Conservation (phyloP, 176 grass and related monocot species). For the Alloteropsis semialata region DNA sequence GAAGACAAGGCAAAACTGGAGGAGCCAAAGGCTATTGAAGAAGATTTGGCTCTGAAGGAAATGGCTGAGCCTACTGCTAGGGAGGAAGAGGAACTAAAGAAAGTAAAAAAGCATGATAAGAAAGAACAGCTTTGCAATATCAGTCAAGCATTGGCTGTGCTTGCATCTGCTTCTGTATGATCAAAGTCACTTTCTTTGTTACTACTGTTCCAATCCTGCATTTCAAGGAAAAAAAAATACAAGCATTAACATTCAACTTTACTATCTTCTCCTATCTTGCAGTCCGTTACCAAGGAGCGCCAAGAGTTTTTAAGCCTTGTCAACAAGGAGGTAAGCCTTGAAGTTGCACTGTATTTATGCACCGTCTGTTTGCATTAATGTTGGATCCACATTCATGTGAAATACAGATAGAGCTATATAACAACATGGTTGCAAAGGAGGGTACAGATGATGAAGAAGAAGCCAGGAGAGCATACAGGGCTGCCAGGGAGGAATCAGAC, state of each 20-base stretch:
- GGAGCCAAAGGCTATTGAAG: conserved; percentile 42
- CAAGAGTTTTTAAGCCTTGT: conserved; percentile 93
- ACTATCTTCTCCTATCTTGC: conserved; percentile 31
- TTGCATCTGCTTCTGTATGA: conserved; percentile 93
- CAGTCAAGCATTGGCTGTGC: conserved; percentile 75
- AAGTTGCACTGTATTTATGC: conserved; percentile 4
- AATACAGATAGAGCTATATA: conserved; percentile 92
- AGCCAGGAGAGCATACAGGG: conserved; percentile 83
- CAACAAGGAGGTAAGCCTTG: conserved; percentile 76
- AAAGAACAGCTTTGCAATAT: conserved; percentile 73
- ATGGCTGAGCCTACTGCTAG: conserved; percentile 83
- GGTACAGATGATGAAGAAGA: conserved; percentile 93
- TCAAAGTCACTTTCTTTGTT: conserved; percentile 17
- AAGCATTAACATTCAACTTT: conserved; percentile 13
- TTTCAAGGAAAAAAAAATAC: neutral
- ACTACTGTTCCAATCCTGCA: neutral
- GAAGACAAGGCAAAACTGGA: conserved; percentile 62
- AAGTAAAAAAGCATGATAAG: conserved; percentile 57
- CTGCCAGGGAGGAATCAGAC: conserved; percentile 72
- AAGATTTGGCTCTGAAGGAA: conserved; percentile 97
- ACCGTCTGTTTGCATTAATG: conserved; percentile 30
- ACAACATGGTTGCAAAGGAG: conserved; percentile 75
- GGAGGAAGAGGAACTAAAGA: conserved; percentile 73
- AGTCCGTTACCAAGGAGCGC: conserved; percentile 88
- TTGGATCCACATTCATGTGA: neutral